Conservation (phyloP, 2,329 filamentous ascomycete genomes). For the Aureobasidium sp. region DNA sequence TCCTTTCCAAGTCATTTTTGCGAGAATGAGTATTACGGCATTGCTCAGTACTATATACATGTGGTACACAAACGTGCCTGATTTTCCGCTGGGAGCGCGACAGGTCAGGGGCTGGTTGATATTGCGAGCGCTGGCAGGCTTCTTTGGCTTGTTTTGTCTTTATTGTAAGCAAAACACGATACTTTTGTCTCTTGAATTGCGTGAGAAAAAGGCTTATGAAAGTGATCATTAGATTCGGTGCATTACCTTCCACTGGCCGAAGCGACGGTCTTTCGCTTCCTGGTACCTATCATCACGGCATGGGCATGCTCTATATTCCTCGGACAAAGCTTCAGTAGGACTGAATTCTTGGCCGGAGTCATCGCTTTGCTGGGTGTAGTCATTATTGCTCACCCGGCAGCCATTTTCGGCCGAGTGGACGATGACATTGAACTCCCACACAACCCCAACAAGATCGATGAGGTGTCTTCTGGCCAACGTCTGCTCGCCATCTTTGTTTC, state of each 20-base stretch:
- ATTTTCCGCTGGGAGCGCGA: neutral
- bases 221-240: neutral
- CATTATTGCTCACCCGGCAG: conserved; percentile 8
- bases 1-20: conserved; percentile 14
- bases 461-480: neutral
- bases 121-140: neutral
- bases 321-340: neutral
- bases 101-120: neutral
- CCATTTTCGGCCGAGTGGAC: conserved; percentile 8
- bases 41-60: neutral
- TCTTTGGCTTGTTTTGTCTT: conserved; percentile 9
- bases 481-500: conserved; percentile 7
- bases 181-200: too few species aligned
- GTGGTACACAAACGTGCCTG: conserved; percentile 5
- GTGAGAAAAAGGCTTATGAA: too few species aligned
- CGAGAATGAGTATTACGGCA: conserved; percentile 8
- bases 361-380: conserved; percentile 1
- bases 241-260: conserved; percentile 11
- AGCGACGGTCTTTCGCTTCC: conserved; percentile 10
- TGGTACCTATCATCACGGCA: conserved; percentile 10
- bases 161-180: too few species aligned
- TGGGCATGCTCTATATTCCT: conserved; percentile 11
- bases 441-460: neutral
- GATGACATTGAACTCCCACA: neutral
- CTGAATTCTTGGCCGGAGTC: conserved; percentile 2